Conservation (phyloP, 768 basidiomycete species). For the Galerina marginata region DNA sequence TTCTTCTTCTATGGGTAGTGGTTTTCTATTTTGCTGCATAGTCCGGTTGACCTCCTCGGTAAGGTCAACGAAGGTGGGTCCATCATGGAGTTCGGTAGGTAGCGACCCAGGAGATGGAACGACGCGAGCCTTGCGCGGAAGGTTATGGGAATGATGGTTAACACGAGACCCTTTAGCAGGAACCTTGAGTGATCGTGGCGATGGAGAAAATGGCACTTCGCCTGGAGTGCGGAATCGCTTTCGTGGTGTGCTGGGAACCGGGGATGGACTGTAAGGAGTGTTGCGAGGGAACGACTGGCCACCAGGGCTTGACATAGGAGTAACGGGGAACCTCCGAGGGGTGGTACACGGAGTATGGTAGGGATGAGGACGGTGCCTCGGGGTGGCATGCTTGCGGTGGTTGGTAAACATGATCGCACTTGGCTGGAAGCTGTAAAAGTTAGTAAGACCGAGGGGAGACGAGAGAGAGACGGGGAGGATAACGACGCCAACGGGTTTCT, state of each 20-base stretch:
- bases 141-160: neutral
- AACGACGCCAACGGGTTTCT: no score
- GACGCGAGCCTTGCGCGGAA: neutral
- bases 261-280: neutral
- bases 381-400: neutral
- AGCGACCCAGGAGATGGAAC: neutral
- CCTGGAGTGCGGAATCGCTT: neutral
- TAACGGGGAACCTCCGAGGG: neutral
- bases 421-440: neutral
- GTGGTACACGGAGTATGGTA: conserved; percentile 1
- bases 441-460: neutral
- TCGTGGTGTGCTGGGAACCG: neutral
- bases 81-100: neutral
- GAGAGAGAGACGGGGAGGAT: neutral
- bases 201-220: neutral
- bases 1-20: neutral
- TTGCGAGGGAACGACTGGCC: neutral
- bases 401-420: neutral
- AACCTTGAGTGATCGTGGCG: neutral
- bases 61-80: neutral
- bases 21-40: neutral
- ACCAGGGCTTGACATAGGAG: conserved; percentile 1
- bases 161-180: neutral
- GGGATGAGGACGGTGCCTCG: neutral
- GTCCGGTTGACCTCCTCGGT: neutral